phyloP scores from a whole-genome alignment of 805 yeast genomes.

The Yamadazyma laniorum region DNA sequence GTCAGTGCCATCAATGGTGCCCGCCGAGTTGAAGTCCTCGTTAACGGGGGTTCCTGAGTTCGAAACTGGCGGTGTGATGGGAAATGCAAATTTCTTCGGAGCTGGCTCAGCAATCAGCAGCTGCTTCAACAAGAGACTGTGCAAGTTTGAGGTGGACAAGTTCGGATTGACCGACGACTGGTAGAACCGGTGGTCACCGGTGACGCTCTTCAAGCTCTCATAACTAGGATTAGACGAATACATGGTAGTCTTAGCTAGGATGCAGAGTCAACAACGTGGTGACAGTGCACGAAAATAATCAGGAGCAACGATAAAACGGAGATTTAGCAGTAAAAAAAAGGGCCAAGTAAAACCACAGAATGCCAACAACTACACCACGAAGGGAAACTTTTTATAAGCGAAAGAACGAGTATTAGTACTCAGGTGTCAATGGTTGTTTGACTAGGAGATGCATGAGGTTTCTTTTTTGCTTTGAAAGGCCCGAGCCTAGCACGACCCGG shows the following conservation, averaged over 20 bases:
- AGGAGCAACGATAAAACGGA: too few relatives aligned
- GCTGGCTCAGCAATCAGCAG: conserved; percentile 9
- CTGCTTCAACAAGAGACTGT: conserved; percentile 17
- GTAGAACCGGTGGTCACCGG: conserved; percentile 2
- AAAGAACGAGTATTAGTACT: too few relatives aligned
- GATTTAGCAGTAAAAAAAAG: too few relatives aligned
- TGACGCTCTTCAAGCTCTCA: conserved; percentile 11
- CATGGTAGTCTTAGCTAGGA: conserved; percentile 2
- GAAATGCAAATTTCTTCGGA: conserved; percentile 18
- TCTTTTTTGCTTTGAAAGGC: too few relatives aligned
- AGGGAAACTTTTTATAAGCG: too few relatives aligned
- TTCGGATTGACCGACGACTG: conserved; percentile 32
- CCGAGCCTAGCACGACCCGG: too few relatives aligned
- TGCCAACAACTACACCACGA: too few relatives aligned
- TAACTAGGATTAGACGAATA: conserved; percentile 17
- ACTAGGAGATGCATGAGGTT: too few relatives aligned
- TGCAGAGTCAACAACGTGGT: too few relatives aligned
- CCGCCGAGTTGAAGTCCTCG: conserved; percentile 16
- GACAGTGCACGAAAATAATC: too few relatives aligned
- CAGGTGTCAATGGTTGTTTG: too few relatives aligned
- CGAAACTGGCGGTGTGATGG: conserved; percentile 36
- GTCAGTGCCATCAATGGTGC: background rate
- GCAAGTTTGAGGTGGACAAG: conserved; percentile 32
- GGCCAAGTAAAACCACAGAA: too few relatives aligned
- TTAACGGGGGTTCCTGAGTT: conserved; percentile 29